phyloP scores from a whole-genome alignment of 1,284 basidiomycete species.

The Porogramme epimiltina region DNA sequence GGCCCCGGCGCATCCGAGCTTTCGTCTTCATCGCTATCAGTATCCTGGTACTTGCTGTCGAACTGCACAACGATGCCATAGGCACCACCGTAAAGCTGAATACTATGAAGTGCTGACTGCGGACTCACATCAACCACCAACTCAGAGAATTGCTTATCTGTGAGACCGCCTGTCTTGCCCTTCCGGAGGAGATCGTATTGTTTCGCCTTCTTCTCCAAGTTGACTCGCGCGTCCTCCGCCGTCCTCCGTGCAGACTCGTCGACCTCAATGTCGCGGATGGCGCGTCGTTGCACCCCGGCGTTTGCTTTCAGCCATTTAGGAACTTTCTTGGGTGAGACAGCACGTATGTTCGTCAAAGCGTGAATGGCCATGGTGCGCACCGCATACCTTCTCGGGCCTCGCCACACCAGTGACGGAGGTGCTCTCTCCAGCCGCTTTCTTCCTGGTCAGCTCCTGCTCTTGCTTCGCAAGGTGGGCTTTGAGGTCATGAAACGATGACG shows the following conservation, averaged over 20 bases:
- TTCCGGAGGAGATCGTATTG: slow-evolving; percentile 81
- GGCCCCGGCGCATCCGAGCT: too few species aligned
- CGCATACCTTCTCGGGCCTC: slow-evolving; percentile 65
- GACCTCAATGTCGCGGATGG: slow-evolving; percentile 65
- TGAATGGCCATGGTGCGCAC: background rate
- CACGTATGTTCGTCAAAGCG: background rate
- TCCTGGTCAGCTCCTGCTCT: slow-evolving; percentile 61
- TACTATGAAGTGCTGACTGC: background rate
- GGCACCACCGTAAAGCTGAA: background rate
- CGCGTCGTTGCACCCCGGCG: slow-evolving; percentile 65
- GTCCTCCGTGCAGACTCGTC: slow-evolving; percentile 47
- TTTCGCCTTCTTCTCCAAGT: slow-evolving; percentile 78
- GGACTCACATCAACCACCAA: slow-evolving; percentile 82
- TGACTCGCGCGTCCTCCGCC: slow-evolving; percentile 68
- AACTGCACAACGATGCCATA: slow-evolving; percentile 51
- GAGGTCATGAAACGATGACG: slow-evolving; percentile 75
- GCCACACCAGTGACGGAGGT: slow-evolving; percentile 56
- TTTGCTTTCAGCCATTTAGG: slow-evolving; percentile 74
- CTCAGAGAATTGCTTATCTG: slow-evolving; percentile 73
- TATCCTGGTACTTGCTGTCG: slow-evolving; percentile 59
- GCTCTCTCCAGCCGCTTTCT: slow-evolving; percentile 57
- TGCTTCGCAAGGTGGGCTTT: slow-evolving; percentile 72
- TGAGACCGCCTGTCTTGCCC: slow-evolving; percentile 82
- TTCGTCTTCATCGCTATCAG: slow-evolving; percentile 74
- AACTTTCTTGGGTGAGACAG: slow-evolving; percentile 53